Percentiles rank a stretch among this genome's conserved stretches.
Evolutionary conservation across 495 filamentous ascomycete species (phyloP).

Genomic region (Hypomontagnella submonticulosa): DNA sequence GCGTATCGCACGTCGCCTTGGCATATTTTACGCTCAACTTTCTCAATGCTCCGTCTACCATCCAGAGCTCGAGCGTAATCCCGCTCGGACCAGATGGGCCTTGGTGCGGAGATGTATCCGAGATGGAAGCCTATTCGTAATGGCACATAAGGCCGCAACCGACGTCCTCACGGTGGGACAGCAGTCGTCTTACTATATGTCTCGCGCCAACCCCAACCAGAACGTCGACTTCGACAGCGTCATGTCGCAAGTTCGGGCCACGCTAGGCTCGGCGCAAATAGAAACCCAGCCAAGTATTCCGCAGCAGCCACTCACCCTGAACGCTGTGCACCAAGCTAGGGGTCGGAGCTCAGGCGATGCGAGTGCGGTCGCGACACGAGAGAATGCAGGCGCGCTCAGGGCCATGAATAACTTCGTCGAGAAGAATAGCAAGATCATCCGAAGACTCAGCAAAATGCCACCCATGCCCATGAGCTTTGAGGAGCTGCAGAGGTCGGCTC

Average conservation of each 20-base stretch:
- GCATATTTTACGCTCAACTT: conserved; percentile 60
- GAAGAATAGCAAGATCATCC: conserved; percentile 58
- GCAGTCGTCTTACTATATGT: conserved; percentile 44
- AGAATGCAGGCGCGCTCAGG: conserved; percentile 54
- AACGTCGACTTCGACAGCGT: conserved; percentile 57
- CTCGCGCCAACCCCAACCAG: conserved; percentile 39
- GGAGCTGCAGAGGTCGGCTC: conserved; percentile 42
- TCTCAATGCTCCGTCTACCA: conserved; percentile 57
- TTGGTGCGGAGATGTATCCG: conserved; percentile 56
- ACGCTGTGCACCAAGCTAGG: conserved; percentile 52
- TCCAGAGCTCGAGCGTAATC: conserved; percentile 60
- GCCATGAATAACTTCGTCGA: conserved; percentile 60
- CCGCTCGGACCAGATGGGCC: conserved; percentile 59
- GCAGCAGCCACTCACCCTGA: conserved; percentile 48
- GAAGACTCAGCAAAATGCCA: conserved; percentile 57
- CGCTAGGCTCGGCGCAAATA: conserved; percentile 41
- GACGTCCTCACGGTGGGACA: conserved; percentile 47
- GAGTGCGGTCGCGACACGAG: conserved; percentile 50
- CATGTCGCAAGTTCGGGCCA: conserved; percentile 54
- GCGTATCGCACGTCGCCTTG: conserved; percentile 58
- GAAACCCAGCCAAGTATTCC: conserved; percentile 26
- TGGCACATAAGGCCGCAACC: conserved; percentile 52
- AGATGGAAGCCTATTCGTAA: conserved; percentile 61
- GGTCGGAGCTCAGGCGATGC: conserved; percentile 45
- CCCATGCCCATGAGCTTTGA: conserved; percentile 50